phyloP scores from a whole-genome alignment of 768 basidiomycete genomes.

The Tylopilus subfusipes region DNA sequence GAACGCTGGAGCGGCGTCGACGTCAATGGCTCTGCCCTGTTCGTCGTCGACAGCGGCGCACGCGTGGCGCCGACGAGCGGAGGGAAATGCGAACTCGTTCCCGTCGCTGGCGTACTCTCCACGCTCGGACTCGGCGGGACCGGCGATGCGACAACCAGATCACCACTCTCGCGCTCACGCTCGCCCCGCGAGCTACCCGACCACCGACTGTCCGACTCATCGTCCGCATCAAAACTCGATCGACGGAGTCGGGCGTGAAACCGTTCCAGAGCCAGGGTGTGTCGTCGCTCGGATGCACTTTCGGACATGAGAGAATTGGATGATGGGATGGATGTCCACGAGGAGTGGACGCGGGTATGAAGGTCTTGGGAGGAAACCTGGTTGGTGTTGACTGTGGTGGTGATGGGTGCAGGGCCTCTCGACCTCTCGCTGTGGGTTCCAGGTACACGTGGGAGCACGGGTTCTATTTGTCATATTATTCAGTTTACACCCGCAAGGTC shows the following conservation, averaged over 20 bases:
- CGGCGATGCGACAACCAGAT: slow-evolving; percentile 12
- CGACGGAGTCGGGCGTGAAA: slow-evolving; percentile 24
- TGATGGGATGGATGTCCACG: slow-evolving; percentile 32
- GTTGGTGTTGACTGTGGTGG: slow-evolving; percentile 2
- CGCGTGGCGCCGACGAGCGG: background rate
- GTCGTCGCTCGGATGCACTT: slow-evolving; percentile 41
- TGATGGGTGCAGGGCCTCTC: slow-evolving; percentile 14
- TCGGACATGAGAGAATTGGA: slow-evolving; percentile 44
- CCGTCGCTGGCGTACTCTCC: slow-evolving; percentile 13
- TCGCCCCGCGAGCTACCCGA: slow-evolving; percentile 16
- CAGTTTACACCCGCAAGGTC: background rate
- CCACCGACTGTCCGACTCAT: slow-evolving; percentile 25
- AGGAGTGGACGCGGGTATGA: slow-evolving; percentile 20
- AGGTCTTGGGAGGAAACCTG: slow-evolving; percentile 12
- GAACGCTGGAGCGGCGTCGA: slow-evolving; percentile 19
- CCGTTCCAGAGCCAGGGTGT: slow-evolving; percentile 36
- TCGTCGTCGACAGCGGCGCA: background rate
- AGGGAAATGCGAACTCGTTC: slow-evolving; percentile 9
- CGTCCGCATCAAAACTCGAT: slow-evolving; percentile 25
- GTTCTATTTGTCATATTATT: slow-evolving; percentile 17
- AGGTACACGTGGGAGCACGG: slow-evolving; percentile 10
- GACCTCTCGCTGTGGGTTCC: slow-evolving; percentile 13
- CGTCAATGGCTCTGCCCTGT: slow-evolving; percentile 3
- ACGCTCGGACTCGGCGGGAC: slow-evolving; percentile 9
- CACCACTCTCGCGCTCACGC: slow-evolving; percentile 11